phyloP scores from a whole-genome alignment of 2,329 filamentous ascomycete genomes.

The Teratosphaeria epicoccoides region DNA sequence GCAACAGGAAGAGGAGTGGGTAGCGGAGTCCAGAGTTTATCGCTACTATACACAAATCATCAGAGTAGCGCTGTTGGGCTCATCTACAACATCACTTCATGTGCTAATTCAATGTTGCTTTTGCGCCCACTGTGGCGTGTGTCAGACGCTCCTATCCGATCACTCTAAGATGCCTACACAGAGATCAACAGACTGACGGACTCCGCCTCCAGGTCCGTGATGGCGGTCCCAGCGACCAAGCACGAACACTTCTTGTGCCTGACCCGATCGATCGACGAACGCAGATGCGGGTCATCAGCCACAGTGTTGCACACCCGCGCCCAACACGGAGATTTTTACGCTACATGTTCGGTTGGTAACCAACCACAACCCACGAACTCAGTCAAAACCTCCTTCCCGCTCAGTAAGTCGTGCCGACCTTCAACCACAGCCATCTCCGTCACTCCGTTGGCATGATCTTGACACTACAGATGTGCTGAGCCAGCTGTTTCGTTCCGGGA shows the following conservation, averaged over 20 bases:
- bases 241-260: background rate
- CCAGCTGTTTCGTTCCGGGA: constrained; percentile 4
- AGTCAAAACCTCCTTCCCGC: constrained; percentile 1
- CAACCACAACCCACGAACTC: constrained; percentile 8
- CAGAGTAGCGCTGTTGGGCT: constrained; percentile 8
- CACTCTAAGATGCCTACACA: background rate
- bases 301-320: background rate
- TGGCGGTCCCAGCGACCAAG: background rate
- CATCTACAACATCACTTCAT: constrained; percentile 6
- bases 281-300: background rate
- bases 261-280: background rate
- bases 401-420: constrained; percentile 16
- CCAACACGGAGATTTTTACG: background rate
- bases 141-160: constrained; percentile 12
- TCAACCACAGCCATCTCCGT: constrained; percentile 16
- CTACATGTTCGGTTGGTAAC: constrained; percentile 7
- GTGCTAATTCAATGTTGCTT: constrained; percentile 11
- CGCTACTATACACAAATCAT: constrained; percentile 7
- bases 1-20: background rate
- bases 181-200: background rate
- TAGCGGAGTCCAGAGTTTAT: constrained; percentile 13
- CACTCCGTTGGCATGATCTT: background rate
- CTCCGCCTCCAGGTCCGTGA: background rate
- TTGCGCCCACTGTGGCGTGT: constrained; percentile 15
- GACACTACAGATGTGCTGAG: constrained; percentile 4